Percentiles rank a stretch among this genome's conserved stretches.
Evolutionary conservation across 176 grass and related monocot genomes (phyloP).

Genomic region (Elaeis guineensis): DNA sequence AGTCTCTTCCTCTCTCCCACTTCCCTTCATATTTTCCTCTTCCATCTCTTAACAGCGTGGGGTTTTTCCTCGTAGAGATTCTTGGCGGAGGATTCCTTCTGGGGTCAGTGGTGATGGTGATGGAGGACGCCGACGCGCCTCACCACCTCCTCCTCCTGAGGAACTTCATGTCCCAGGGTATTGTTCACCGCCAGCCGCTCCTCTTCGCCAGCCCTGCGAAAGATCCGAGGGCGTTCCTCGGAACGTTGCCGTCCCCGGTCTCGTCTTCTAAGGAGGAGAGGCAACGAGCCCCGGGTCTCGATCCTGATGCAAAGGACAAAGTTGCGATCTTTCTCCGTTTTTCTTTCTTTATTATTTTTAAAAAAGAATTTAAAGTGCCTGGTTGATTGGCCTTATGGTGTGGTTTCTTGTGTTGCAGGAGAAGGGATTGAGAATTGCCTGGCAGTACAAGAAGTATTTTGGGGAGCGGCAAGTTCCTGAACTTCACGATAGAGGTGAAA

Average conservation of each 20-base stretch:
- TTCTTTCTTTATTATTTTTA: background rate
- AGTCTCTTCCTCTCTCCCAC: no score
- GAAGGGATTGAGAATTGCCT: slow-evolving; percentile 79
- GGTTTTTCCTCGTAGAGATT: slow-evolving; percentile 34
- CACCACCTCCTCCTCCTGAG: slow-evolving; percentile 86
- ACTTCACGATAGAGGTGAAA: slow-evolving; percentile 39
- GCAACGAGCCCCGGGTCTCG: background rate
- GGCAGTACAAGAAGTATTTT: slow-evolving; percentile 97
- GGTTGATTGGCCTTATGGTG: no score
- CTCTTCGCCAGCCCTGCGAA: slow-evolving; percentile 60
- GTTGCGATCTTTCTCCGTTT: slow-evolving; percentile 16
- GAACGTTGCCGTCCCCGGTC: slow-evolving; percentile 55
- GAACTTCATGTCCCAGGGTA: slow-evolving; percentile 77
- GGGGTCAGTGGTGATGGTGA: slow-evolving; percentile 56
- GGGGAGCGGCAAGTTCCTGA: slow-evolving; percentile 45
- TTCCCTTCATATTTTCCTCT: no score
- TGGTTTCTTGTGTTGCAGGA: slow-evolving; percentile 36
- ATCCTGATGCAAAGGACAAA: slow-evolving; percentile 26
- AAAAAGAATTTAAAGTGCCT: background rate
- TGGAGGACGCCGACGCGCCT: slow-evolving; percentile 74
- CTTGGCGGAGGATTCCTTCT: slow-evolving; percentile 74
- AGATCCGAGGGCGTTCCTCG: slow-evolving; percentile 66
- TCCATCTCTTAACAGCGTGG: no score
- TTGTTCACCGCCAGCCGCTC: slow-evolving; percentile 65
- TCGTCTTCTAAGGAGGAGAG: slow-evolving; percentile 50